Conservation (phyloP, 2,329 filamentous ascomycete genomes). For the Trichoderma lentiforme region DNA sequence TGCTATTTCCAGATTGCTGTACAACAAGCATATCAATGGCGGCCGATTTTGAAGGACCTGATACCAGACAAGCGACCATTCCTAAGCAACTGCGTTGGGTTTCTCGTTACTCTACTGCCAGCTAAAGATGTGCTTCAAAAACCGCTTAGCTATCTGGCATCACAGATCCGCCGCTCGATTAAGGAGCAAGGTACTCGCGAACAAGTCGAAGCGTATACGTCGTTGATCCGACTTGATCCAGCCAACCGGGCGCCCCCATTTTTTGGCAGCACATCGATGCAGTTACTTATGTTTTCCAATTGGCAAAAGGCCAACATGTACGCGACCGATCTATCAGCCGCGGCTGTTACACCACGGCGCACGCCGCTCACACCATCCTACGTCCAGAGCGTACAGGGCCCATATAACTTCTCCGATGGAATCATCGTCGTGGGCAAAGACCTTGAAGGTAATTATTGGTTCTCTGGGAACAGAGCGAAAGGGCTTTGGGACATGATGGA, state of each 20-base stretch:
- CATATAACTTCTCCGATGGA: background rate
- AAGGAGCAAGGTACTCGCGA: background rate
- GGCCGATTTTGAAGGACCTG: background rate
- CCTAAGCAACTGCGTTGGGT: conserved; percentile 4
- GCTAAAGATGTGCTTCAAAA: background rate
- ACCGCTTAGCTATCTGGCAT: background rate
- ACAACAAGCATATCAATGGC: conserved; percentile 5
- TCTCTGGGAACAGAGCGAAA: background rate
- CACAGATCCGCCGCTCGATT: background rate
- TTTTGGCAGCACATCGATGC: background rate
- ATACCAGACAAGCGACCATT: background rate
- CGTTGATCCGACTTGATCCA: background rate
- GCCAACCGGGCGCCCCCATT: conserved; percentile 2
- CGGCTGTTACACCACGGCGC: background rate
- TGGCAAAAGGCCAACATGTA: conserved; percentile 6
- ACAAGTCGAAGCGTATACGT: conserved; percentile 2
- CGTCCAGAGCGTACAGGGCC: background rate
- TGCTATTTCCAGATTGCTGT: background rate
- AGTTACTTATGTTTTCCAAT: background rate
- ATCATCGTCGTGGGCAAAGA: background rate
- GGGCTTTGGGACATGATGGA: background rate
- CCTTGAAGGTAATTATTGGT: conserved; percentile 23
- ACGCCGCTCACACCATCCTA: background rate
- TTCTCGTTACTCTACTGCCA: background rate
- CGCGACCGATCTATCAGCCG: background rate